phyloP scores from a whole-genome alignment of 2,329 filamentous ascomycete species.

The Tolypocladium sp. region DNA sequence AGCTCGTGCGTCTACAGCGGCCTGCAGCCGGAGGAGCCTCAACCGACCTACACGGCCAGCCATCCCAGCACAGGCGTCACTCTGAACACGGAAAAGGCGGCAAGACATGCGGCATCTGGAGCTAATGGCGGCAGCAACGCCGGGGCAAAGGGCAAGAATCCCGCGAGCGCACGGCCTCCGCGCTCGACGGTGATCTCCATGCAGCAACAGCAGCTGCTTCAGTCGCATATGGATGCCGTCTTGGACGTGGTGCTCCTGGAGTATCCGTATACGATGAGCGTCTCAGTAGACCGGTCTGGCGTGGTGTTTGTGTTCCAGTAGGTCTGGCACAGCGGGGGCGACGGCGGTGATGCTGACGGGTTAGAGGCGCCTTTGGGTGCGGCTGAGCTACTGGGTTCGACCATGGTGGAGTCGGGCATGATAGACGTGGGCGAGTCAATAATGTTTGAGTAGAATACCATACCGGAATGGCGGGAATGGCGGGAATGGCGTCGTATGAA shows the following conservation, averaged over 20 bases:
- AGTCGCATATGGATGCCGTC: slow-evolving; percentile 79
- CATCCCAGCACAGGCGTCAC: slow-evolving; percentile 55
- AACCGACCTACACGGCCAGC: slow-evolving; percentile 61
- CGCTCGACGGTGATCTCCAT: slow-evolving; percentile 77
- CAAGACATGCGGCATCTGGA: slow-evolving; percentile 24
- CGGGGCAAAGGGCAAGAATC: slow-evolving; percentile 17
- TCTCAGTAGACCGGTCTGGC: slow-evolving; percentile 82
- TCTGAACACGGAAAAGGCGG: slow-evolving; percentile 56
- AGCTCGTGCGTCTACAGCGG: slow-evolving; percentile 76
- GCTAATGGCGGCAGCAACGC: not conserved
- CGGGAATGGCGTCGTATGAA: not conserved
- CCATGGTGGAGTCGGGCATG: too few relatives aligned
- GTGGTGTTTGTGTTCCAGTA: slow-evolving; percentile 74
- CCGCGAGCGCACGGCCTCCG: slow-evolving; percentile 38
- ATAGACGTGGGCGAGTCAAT: not conserved
- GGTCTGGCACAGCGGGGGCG: slow-evolving; percentile 6
- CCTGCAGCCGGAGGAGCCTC: slow-evolving; percentile 57
- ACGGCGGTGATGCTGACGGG: not conserved
- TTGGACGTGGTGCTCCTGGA: slow-evolving; percentile 84
- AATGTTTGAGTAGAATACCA: not conserved
- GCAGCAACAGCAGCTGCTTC: slow-evolving; percentile 79
- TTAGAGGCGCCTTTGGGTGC: not conserved
- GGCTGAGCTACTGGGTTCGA: not conserved
- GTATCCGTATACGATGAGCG: slow-evolving; percentile 82
- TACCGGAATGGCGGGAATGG: not conserved